A percentile compares a stretch with the other conserved stretches of the same genome.
These are phyloP conservation scores for Paraphoma chrysanthemicola DNA, from an alignment of 2,329 filamentous ascomycete species.

Conservation along the genomic window DNA sequence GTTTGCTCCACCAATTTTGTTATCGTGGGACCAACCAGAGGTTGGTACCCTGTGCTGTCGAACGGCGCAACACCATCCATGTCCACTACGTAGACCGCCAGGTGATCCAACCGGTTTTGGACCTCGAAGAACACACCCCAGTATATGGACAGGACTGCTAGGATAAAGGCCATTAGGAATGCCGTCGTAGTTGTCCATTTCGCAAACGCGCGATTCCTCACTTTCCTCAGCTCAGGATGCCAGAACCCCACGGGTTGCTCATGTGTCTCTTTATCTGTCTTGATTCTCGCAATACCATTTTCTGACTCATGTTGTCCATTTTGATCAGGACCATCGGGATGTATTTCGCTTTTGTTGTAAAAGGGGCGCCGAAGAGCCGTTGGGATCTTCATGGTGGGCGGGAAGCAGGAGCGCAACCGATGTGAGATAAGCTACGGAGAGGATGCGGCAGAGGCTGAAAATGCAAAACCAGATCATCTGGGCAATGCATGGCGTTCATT, in stretches of 20 bases:
- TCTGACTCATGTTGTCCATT: conserved; percentile 10
- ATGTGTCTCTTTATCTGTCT: conserved; percentile 17
- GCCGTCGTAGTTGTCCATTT: conserved; percentile 55
- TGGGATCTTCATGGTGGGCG: neutral
- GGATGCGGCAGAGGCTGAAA: neutral
- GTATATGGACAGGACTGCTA: conserved; percentile 65
- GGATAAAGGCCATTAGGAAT: conserved; percentile 63
- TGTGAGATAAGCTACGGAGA: neutral
- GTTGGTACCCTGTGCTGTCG: conserved; percentile 47
- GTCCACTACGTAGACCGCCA: conserved; percentile 65
- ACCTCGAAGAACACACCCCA: conserved; percentile 65
- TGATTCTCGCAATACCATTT: conserved; percentile 8
- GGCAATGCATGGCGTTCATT: conserved; percentile 2
- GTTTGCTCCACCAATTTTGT: conserved; percentile 55
- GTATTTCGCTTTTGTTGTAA: conserved; percentile 9
- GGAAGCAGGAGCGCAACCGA: neutral
- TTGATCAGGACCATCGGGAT: conserved; percentile 1
- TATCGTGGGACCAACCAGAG: conserved; percentile 65
- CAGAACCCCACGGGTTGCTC: conserved; percentile 55
- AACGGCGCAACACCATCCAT: conserved; percentile 67
- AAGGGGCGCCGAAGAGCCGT: neutral
- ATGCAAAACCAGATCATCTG: neutral
- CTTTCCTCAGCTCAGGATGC: conserved; percentile 49
- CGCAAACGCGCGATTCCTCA: conserved; percentile 47
- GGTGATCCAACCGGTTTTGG: conserved; percentile 53